Evolutionary conservation across 441 rosid genomes (phyloP).

Genomic region (Mallotus repandus): DNA sequence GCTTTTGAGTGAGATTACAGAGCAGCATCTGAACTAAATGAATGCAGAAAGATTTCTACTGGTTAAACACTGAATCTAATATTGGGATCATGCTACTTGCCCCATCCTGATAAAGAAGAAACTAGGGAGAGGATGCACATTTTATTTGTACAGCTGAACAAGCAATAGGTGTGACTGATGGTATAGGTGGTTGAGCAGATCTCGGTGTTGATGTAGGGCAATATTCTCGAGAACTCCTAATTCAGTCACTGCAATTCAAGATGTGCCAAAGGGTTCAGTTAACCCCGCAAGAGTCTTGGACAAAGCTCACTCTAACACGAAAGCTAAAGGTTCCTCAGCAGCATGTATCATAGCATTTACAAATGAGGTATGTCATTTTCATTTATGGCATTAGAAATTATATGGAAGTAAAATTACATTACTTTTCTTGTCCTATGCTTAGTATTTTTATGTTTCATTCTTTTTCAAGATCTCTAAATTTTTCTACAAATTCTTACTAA

Average conservation of each 20-base stretch:
- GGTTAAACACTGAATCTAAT: constrained; percentile 56
- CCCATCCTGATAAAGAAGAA: constrained; percentile 93
- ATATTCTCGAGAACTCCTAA: constrained; percentile 77
- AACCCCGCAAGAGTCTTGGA: constrained; percentile 81
- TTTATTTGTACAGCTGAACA: constrained; percentile 77
- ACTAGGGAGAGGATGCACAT: constrained; percentile 92
- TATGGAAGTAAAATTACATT: too few species aligned
- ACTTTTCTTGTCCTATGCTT: neutral
- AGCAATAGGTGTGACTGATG: constrained; percentile 89
- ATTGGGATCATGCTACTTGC: constrained; percentile 81
- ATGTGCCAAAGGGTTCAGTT: constrained; percentile 77
- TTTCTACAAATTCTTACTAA: neutral
- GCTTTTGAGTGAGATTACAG: too few species aligned
- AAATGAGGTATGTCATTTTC: constrained; percentile 44
- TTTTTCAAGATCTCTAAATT: neutral
- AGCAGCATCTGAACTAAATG: too few species aligned
- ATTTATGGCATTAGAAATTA: neutral
- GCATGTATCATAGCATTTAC: constrained; percentile 83
- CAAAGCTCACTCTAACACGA: constrained; percentile 77
- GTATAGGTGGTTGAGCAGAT: constrained; percentile 98
- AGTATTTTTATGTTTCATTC: neutral
- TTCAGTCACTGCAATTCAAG: constrained; percentile 68
- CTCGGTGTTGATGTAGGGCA: constrained; percentile 74
- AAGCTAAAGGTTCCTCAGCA: constrained; percentile 84
- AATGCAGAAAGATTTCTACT: constrained; percentile 42